Evolutionary conservation across 768 basidiomycete genomes (phyloP).

Genomic region (Kwoniella botswanensis): DNA sequence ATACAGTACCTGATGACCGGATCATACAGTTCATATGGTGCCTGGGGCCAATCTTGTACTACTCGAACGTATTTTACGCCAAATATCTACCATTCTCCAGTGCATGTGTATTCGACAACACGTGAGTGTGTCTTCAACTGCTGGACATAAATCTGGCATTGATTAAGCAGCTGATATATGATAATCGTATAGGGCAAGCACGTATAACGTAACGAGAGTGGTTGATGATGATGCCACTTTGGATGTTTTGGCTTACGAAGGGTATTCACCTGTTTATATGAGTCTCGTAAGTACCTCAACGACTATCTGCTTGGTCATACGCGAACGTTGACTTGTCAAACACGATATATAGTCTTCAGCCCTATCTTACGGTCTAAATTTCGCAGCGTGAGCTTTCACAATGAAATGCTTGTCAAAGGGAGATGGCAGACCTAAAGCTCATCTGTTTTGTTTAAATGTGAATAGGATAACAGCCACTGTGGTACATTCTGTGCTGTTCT

Average conservation of each 20-base stretch:
- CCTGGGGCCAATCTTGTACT: slow-evolving; percentile 67
- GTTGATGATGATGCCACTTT: slow-evolving; percentile 22
- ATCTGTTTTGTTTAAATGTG: too few species aligned
- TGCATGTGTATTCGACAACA: slow-evolving; percentile 28
- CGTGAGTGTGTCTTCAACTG: slow-evolving; percentile 14
- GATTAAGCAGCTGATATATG: background rate
- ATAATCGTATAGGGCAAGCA: background rate
- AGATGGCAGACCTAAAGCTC: too few species aligned
- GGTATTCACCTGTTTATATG: slow-evolving; percentile 29
- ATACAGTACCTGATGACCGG: too few species aligned
- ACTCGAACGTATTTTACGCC: slow-evolving; percentile 37
- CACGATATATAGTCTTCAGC: slow-evolving; percentile 11
- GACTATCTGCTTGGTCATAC: background rate
- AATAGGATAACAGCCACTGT: slow-evolving; percentile 57
- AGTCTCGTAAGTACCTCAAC: slow-evolving; percentile 7
- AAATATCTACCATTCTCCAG: slow-evolving; percentile 39
- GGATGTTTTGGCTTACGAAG: slow-evolving; percentile 24
- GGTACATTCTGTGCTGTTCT: slow-evolving; percentile 63
- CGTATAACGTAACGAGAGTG: slow-evolving; percentile 33
- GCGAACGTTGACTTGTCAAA: background rate
- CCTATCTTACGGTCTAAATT: slow-evolving; percentile 24
- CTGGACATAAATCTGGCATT: too few species aligned
- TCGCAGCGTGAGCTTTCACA: slow-evolving; percentile 23
- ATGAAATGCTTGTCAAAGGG: background rate
- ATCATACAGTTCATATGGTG: slow-evolving; percentile 59